Evolutionary conservation across 1,284 basidiomycete genomes (phyloP).

Genomic region (Ceratobasidium sp.): DNA sequence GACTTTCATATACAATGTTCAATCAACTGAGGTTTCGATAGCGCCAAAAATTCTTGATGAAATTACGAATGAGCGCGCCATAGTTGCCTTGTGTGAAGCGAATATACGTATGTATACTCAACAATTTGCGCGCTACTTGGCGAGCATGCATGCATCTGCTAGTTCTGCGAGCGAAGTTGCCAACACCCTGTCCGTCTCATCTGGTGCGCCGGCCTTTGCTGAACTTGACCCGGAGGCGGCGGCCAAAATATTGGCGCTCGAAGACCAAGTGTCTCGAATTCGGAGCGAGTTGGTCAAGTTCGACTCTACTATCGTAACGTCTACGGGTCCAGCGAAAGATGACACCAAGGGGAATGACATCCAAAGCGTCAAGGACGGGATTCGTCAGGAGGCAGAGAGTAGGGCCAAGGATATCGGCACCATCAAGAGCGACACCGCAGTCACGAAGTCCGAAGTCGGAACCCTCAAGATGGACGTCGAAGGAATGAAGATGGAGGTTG

Average conservation of each 20-base stretch:
- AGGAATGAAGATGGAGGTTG: background rate
- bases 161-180: background rate
- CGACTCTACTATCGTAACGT: background rate
- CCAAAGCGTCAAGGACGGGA: background rate
- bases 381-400: conserved; percentile 6
- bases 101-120: background rate
- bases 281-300: background rate
- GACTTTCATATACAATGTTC: background rate
- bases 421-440: background rate
- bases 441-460: background rate
- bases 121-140: background rate
- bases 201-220: background rate
- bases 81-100: background rate
- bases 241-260: background rate
- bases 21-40: background rate
- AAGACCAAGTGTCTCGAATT: conserved; percentile 1
- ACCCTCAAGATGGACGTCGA: background rate
- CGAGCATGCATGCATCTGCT: background rate
- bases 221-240: background rate
- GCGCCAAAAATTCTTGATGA: background rate
- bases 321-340: background rate
- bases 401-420: conserved; percentile 1
- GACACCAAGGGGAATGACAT: background rate
- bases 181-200: background rate
- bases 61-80: background rate